Percentiles rank a stretch among this genome's conserved stretches.
These are phyloP conservation scores for Babesia ovis DNA, from an alignment of 169 alveolate genomes.

Conservation along the genomic window DNA sequence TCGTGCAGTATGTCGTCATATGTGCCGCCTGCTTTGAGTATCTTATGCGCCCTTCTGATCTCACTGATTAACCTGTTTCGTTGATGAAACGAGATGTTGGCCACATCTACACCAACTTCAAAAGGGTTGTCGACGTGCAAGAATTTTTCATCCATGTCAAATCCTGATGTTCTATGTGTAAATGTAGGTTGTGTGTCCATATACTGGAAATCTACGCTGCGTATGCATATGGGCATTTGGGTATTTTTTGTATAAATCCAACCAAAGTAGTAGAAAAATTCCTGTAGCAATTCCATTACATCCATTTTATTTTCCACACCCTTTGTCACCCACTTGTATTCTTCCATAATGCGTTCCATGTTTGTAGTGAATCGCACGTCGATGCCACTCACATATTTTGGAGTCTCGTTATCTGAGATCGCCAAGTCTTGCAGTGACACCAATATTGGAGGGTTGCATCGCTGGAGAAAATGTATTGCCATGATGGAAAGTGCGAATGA, in stretches of 20 bases:
- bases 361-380: constrained; percentile 76
- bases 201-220: constrained; percentile 61
- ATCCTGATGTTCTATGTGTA: constrained; percentile 27
- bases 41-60: constrained; percentile 46
- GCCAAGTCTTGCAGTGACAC: constrained; percentile 81
- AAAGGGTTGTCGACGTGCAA: constrained; percentile 80
- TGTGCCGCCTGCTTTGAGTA: constrained; percentile 36
- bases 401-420: constrained; percentile 69
- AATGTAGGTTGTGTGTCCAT: constrained; percentile 1
- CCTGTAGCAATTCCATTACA: constrained; percentile 18
- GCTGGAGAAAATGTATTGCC: constrained; percentile 80
- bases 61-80: constrained; percentile 40
- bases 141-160: constrained; percentile 60
- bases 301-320: constrained; percentile 20
- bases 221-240: constrained; percentile 35
- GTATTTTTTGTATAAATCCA: constrained; percentile 44
- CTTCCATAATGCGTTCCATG: constrained; percentile 58
- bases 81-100: constrained; percentile 67
- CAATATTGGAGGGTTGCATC: constrained; percentile 74
- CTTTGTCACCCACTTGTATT: constrained; percentile 49
- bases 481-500: constrained; percentile 80
- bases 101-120: constrained; percentile 80
- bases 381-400: constrained; percentile 75
- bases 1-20: constrained; percentile 9
- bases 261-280: constrained; percentile 63